phyloP scores from a whole-genome alignment of 768 basidiomycete species.

The Sistotremastrum niveocremeum region DNA sequence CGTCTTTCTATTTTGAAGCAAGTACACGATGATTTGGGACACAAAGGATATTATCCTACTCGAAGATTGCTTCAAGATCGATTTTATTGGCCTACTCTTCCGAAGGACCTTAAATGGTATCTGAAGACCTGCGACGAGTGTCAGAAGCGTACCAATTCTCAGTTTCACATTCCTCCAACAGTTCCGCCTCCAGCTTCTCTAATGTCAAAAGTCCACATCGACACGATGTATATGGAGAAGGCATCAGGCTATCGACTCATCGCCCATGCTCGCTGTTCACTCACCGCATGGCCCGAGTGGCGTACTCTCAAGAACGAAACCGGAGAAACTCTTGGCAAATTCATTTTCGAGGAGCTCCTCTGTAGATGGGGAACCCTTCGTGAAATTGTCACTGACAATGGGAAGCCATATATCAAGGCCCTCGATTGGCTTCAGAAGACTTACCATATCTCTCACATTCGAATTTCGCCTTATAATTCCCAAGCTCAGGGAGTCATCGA shows the following conservation, averaged over 20 bases:
- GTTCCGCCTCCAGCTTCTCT: constrained; percentile 13
- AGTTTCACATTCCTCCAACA: constrained; percentile 11
- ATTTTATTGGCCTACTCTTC: constrained; percentile 20
- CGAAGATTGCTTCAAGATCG: constrained; percentile 2
- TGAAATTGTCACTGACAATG: constrained; percentile 32
- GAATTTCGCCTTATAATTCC: constrained; percentile 29
- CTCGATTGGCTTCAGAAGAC: constrained; percentile 12
- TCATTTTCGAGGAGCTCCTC: constrained; percentile 23
- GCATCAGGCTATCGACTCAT: constrained; percentile 9
- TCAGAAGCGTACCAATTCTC: constrained; percentile 13
- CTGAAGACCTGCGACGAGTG: constrained; percentile 21
- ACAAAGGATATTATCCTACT: constrained; percentile 1
- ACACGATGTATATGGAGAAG: constrained; percentile 5
- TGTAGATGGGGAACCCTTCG: constrained; percentile 26
- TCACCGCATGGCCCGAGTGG: constrained; percentile 11
- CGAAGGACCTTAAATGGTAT: constrained; percentile 18
- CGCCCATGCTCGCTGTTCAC: constrained; percentile 16
- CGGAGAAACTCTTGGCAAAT: constrained; percentile 12
- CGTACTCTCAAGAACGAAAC: constrained; percentile 10
- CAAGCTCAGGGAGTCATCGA: constrained; percentile 27
- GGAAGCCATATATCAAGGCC: constrained; percentile 16
- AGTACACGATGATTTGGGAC: constrained; percentile 3
- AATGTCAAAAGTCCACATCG: constrained; percentile 9
- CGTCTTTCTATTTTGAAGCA: constrained; percentile 1
- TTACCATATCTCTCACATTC: constrained; percentile 25